Base-by-base conservation (phyloP, 768 basidiomycete genomes). In the Phlebiopsis gigantea region DNA sequence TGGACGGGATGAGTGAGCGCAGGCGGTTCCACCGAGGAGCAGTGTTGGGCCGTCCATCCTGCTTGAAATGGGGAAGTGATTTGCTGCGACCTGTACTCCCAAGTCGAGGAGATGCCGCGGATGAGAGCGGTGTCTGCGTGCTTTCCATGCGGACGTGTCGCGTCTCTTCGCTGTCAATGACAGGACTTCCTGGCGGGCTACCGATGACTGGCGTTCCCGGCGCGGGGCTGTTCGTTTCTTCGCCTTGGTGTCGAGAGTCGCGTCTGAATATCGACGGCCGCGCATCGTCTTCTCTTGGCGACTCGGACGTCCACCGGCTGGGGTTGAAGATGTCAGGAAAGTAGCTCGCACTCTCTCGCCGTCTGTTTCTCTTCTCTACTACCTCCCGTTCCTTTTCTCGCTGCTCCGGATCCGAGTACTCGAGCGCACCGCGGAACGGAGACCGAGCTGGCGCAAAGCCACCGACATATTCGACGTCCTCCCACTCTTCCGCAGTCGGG, bases 371-470 rank as follows among this genome's bases (percentile, higher is more conserved):
- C 57, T 73, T 77, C 60, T 86, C 84, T 2, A 64, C 64, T 1
- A 59, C 55, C 24, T 76, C 75, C 21, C 74, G 75, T 47, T 73
- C 69, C 44, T 72, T 69, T 55, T 74, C 77, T 31, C 67, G 60
- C 41, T 71, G 68, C 31, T 72, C 72, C 8, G 61, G 65, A 42
- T 70, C 67, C 6, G 62, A 57, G 55, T 70, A 72, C 61, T 88
- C 85, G 55, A 90, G 68, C 7, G 78, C 87, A 44, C 84, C 80
- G 24, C 88, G 80, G 65, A 89, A 88, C 31, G 76, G 75, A 9
- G 77, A 71, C 42, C 70, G 70, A n/a, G 59, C 63, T 1, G 65
- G 66, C 8, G 66, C 65, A 57, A 79, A 77, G 61, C 68, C 65
- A 14, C 68, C 61, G 12, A 68, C 64, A 5, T 55, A 68, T 51